Conservation (phyloP, 345 rosid species). For the Lumnitzera racemosa region DNA sequence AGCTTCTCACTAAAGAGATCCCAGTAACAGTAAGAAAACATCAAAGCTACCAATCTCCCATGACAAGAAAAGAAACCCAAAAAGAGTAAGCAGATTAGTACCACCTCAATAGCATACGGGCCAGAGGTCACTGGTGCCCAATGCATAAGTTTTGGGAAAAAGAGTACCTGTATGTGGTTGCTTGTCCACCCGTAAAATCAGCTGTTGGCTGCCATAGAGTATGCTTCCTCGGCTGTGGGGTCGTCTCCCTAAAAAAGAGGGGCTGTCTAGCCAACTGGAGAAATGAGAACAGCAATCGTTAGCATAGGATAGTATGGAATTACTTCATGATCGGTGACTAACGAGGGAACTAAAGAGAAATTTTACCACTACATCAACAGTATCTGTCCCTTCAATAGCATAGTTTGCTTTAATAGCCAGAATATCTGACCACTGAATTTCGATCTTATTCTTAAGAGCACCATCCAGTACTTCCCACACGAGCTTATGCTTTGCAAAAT, state of each 20-base stretch:
- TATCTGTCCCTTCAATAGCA: constrained; percentile 36
- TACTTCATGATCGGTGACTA: background rate
- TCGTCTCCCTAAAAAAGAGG: constrained; percentile 66
- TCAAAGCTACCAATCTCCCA: no score
- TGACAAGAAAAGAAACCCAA: no score
- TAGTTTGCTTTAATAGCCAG: constrained; percentile 52
- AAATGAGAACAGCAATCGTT: background rate
- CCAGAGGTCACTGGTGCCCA: no score
- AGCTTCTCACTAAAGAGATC: no score
- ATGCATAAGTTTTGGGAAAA: no score
- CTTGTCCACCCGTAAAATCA: constrained; percentile 66
- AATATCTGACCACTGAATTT: constrained; percentile 77
- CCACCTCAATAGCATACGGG: no score
- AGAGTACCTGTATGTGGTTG: constrained; percentile 46
- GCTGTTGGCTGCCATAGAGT: constrained; percentile 73
- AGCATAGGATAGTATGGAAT: background rate
- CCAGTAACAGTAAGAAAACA: no score
- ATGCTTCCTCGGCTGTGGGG: constrained; percentile 75
- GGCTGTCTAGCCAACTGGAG: constrained; percentile 70
- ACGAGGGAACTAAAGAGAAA: background rate
- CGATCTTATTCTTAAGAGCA: constrained; percentile 68
- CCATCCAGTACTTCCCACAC: constrained; percentile 86
- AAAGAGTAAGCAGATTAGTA: no score
- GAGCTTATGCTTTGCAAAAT: constrained; percentile 70
- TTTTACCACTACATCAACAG: constrained; percentile 55